Evolutionary conservation across 2,329 filamentous ascomycete species (phyloP).

Genomic region (Alternaria brassicae): DNA sequence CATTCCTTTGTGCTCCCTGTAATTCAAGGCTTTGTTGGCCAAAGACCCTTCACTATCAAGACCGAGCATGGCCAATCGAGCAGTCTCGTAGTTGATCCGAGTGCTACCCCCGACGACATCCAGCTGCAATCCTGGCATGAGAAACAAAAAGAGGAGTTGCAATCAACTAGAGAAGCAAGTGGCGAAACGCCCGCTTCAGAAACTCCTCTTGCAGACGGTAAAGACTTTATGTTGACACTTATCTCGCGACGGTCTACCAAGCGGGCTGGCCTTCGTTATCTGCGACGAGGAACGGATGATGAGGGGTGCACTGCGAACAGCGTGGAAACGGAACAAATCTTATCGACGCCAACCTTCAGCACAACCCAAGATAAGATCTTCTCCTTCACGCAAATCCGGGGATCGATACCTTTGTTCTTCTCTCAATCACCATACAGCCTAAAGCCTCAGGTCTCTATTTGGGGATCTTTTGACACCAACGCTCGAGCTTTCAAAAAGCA

Average conservation of each 20-base stretch:
- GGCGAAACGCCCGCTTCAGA: constrained; percentile 38
- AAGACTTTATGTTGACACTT: constrained; percentile 79
- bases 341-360: constrained; percentile 75
- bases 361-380: constrained; percentile 66
- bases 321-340: constrained; percentile 94
- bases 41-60: constrained; percentile 79
- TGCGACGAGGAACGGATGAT: constrained; percentile 89
- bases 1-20: constrained; percentile 77
- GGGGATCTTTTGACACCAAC: constrained; percentile 82
- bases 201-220: constrained; percentile 41
- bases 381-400: constrained; percentile 86
- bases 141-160: constrained; percentile 39
- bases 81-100: constrained; percentile 45
- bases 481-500: constrained; percentile 79
- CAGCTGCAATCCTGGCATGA: constrained; percentile 43
- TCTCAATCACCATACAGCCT: constrained; percentile 93
- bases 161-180: constrained; percentile 19
- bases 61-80: constrained; percentile 46
- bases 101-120: constrained; percentile 45
- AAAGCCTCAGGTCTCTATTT: constrained; percentile 82
- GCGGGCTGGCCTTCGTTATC: constrained; percentile 85
- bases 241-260: constrained; percentile 89
- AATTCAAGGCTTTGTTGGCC: constrained; percentile 94
- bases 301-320: constrained; percentile 86
- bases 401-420: constrained; percentile 94